Conservation (phyloP, 78 protist species). For the Planoprotostelium fungivorum region DNA sequence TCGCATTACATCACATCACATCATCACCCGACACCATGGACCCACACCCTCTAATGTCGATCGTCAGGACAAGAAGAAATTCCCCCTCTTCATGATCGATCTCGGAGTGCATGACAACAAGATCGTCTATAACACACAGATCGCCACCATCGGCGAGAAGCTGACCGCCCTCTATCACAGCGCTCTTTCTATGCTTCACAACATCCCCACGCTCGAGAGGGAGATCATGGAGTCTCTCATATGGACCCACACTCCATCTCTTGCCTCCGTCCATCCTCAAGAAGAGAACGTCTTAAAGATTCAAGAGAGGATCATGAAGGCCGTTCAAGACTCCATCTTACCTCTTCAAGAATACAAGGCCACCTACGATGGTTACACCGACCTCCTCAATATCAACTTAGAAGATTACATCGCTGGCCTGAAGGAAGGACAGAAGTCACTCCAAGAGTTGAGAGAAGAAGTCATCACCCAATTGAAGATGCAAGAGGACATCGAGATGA, state of each 20-base stretch:
- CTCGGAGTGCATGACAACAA: constrained; percentile 20
- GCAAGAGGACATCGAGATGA: neutral
- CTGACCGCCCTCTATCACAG: neutral
- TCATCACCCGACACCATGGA: neutral
- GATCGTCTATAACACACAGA: neutral
- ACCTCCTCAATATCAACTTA: constrained; percentile 6
- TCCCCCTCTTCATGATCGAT: constrained; percentile 63
- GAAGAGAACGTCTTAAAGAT: neutral
- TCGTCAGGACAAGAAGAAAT: neutral
- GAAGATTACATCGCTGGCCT: constrained; percentile 4
- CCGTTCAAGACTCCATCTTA: neutral
- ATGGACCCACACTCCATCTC: constrained; percentile 41
- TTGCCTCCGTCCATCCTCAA: neutral
- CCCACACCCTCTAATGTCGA: too few relatives aligned
- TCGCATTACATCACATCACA: neutral
- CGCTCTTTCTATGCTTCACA: neutral
- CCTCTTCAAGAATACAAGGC: constrained; percentile 15
- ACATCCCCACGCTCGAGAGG: constrained; percentile 67
- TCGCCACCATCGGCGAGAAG: constrained; percentile 23
- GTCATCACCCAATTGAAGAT: constrained; percentile 2
- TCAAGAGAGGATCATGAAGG: neutral
- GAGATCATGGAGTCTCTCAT: constrained; percentile 55
- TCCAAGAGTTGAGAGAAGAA: constrained; percentile 12
- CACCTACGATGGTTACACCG: constrained; percentile 3
- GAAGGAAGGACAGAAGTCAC: neutral